These are phyloP conservation scores for Leccinum variicolor DNA, from an alignment of 768 basidiomycete species.

Conservation along the genomic window DNA sequence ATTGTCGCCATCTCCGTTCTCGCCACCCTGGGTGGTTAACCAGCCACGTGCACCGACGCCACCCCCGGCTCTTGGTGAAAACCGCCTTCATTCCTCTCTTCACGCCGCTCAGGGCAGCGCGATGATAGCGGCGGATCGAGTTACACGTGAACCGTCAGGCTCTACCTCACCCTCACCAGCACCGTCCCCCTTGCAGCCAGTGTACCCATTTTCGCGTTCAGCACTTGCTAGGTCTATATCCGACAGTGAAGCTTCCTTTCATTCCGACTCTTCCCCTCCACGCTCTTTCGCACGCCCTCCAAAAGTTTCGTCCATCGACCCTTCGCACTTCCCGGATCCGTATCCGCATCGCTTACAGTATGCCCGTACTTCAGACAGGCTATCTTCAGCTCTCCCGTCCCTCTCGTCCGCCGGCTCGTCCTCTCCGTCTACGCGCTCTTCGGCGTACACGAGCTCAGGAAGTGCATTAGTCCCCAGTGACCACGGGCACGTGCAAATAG, in stretches of 20 bases:
- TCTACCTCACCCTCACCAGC: slow-evolving; percentile 19
- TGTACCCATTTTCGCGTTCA: slow-evolving; percentile 29
- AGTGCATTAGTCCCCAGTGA: slow-evolving; percentile 60
- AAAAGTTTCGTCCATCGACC: slow-evolving; percentile 51
- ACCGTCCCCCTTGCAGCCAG: slow-evolving; percentile 22
- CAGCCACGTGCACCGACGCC: slow-evolving; percentile 42
- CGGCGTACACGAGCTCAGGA: slow-evolving; percentile 72
- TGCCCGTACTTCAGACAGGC: slow-evolving; percentile 32
- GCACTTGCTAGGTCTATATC: slow-evolving; percentile 38
- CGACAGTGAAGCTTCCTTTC: slow-evolving; percentile 38
- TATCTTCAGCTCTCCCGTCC: slow-evolving; percentile 46
- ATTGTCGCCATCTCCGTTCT: slow-evolving; percentile 33
- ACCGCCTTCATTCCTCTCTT: slow-evolving; percentile 25
- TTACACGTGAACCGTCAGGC: slow-evolving; percentile 5
- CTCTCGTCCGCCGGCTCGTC: slow-evolving; percentile 73
- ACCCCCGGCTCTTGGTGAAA: slow-evolving; percentile 22
- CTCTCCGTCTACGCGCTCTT: slow-evolving; percentile 68
- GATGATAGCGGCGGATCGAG: slow-evolving; percentile 20
- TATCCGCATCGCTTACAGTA: slow-evolving; percentile 59
- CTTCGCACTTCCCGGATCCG: slow-evolving; percentile 68
- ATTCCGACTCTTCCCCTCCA: slow-evolving; percentile 34
- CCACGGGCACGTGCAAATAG: slow-evolving; percentile 64
- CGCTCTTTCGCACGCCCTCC: slow-evolving; percentile 41
- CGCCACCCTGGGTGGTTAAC: slow-evolving; percentile 26
- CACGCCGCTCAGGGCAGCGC: slow-evolving; percentile 9